Base-by-base conservation (phyloP, 2,329 filamentous ascomycete species). In the Colletotrichum destructivum region DNA sequence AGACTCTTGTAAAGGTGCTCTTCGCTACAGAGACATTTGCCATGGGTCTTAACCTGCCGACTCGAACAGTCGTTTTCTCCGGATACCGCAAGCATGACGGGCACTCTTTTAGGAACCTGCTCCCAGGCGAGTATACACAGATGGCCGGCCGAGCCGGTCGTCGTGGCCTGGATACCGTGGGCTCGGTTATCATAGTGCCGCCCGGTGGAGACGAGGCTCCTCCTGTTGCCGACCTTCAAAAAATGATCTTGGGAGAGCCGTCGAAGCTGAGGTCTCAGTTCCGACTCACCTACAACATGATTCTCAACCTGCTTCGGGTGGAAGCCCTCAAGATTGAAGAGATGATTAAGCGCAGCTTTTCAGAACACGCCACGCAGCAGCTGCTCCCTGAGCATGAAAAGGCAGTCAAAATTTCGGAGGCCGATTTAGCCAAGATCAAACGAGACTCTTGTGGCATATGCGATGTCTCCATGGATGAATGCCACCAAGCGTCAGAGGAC, bases 311-410 rank as follows among this genome's bases (percentile, higher is more conserved):
- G 42, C 87, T 99, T 60, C 92, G 96, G 46, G 96, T 99, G 2
- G 96, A 99, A 81, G 96, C 96, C 2, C 84, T 99, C 75, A 98
- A 98, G 84, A 98, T 99, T 76, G 96, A 99, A 81, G 96, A 99
- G 83, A 99, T 99, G 96, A 99, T 99, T 86, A 99, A 99, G 88
- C 93, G 96, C 75, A 98, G 95, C 81, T 99, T 99, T 86, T 98
- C 96, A 63, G 96, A 99, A 81, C 96, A 99, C 82, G 96, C 96
- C 31, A 98, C 96, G 0, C 96, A 99, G 79, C 95, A 97, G 73
- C 84, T 98, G 15, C 86, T 98, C 1, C 96, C 96, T 0, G 95
- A 98, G 81, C 96, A 98, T 77, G 95, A 99, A 82, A 97, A 97
- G 82, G 93, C 95, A 69, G 94, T 99, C 73, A 95, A 96, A 80